A percentile compares a stretch with the other conserved stretches of the same genome.
phyloP scores from a whole-genome alignment of 768 basidiomycete species.

The Cystobasidium tubakii region DNA sequence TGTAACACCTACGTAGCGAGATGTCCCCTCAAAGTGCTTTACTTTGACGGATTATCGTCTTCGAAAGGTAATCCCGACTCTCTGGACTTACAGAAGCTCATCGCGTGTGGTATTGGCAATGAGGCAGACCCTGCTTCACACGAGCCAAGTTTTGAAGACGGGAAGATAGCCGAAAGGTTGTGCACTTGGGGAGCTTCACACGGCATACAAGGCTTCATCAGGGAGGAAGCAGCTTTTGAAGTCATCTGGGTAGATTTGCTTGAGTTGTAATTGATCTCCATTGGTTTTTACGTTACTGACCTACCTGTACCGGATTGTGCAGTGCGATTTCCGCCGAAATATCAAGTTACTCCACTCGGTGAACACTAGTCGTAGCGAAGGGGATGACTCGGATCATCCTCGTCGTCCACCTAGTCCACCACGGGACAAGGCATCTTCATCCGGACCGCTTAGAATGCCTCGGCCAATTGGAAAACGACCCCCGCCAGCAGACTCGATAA shows the following conservation, averaged over 20 bases:
- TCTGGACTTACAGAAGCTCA: neutral
- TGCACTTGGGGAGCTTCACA: neutral
- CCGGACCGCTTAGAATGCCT: no score
- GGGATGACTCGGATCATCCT: neutral
- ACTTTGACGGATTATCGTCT: constrained; percentile 5
- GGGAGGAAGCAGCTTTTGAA: constrained; percentile 3
- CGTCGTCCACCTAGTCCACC: neutral
- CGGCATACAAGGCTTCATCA: neutral
- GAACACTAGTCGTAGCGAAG: neutral
- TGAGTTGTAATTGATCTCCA: no score
- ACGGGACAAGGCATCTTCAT: no score
- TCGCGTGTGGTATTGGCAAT: neutral
- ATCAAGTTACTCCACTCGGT: neutral
- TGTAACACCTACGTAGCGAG: constrained; percentile 8
- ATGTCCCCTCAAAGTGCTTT: neutral
- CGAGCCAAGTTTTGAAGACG: neutral
- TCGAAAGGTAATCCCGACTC: constrained; percentile 12
- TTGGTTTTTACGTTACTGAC: no score
- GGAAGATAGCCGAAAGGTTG: neutral
- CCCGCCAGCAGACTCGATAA: neutral
- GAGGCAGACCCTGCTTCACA: neutral
- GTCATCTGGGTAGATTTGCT: neutral
- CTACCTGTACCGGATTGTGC: no score
- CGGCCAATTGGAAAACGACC: no score
- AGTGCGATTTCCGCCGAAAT: constrained; percentile 6